Evolutionary conservation across 345 rosid species (phyloP).

Genomic region (Schrenkiella parvula): DNA sequence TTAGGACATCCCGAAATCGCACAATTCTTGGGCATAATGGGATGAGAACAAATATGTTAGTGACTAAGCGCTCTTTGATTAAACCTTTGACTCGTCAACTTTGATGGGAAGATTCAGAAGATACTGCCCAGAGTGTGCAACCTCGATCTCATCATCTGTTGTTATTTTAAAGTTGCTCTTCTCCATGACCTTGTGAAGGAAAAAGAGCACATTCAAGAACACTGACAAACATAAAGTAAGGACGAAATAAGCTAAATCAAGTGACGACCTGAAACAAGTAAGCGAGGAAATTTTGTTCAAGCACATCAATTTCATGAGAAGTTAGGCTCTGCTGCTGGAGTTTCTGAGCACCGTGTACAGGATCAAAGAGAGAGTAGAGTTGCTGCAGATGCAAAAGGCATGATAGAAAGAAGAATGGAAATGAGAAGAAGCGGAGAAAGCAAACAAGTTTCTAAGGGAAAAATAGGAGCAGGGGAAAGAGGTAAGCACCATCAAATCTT

Average conservation of each 20-base stretch:
- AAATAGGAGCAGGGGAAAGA: neutral
- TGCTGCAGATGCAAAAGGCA: constrained; percentile 50
- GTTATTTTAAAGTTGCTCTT: constrained; percentile 91
- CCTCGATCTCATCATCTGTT: constrained; percentile 76
- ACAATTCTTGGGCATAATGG: neutral
- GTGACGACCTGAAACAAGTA: constrained; percentile 77
- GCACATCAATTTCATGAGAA: constrained; percentile 60
- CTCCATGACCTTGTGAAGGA: constrained; percentile 60
- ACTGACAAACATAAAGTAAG: neutral
- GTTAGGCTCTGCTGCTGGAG: constrained; percentile 72
- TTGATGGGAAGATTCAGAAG: constrained; percentile 85
- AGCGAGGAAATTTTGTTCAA: constrained; percentile 83
- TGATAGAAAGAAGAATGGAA: constrained; percentile 10
- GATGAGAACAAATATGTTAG: neutral
- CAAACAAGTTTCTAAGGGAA: neutral
- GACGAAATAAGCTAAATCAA: neutral
- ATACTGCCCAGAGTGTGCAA: constrained; percentile 88
- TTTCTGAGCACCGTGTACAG: constrained; percentile 68
- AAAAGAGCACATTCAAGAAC: neutral
- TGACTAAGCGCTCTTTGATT: neutral
- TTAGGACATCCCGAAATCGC: neutral
- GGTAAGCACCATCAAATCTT: constrained; percentile 77
- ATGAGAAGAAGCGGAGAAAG: neutral
- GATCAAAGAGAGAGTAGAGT: constrained; percentile 90
- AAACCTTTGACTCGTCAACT: constrained; percentile 91